phyloP scores from a whole-genome alignment of 2,329 filamentous ascomycete genomes.

The Diaporthe citri region DNA sequence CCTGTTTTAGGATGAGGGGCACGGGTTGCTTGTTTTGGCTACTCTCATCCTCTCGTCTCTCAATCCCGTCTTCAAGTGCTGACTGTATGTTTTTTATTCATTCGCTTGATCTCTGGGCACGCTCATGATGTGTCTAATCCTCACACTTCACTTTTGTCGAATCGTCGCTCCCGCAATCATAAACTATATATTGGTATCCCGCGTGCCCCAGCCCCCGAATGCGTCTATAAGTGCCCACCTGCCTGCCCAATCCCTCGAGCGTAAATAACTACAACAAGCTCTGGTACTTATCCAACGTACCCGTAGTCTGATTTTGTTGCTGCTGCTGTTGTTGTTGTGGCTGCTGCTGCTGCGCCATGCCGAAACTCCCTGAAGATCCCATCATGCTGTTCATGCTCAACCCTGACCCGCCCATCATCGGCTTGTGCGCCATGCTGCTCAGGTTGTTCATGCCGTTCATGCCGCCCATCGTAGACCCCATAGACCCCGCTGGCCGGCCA shows the following conservation, averaged over 20 bases:
- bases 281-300: constrained; percentile 76
- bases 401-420: constrained; percentile 40
- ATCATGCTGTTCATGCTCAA: constrained; percentile 40
- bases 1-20: neutral
- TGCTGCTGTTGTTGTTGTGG: constrained; percentile 47
- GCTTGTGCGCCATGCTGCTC: constrained; percentile 42
- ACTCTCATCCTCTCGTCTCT: neutral
- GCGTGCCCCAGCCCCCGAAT: neutral
- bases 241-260: neutral
- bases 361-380: constrained; percentile 44
- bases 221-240: neutral
- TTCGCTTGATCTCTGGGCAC: neutral
- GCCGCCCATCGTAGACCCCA: constrained; percentile 38
- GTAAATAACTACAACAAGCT: constrained; percentile 66
- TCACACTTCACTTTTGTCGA: neutral
- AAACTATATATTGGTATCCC: constrained; percentile 15
- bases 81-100: neutral
- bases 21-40: neutral
- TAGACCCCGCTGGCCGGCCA: constrained; percentile 42
- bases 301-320: constrained; percentile 50
- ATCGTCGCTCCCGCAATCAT: neutral
- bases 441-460: constrained; percentile 46
- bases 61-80: neutral
- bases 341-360: constrained; percentile 41
- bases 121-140: neutral